phyloP scores from a whole-genome alignment of 169 alveolate species.

The Plasmodium fragile region DNA sequence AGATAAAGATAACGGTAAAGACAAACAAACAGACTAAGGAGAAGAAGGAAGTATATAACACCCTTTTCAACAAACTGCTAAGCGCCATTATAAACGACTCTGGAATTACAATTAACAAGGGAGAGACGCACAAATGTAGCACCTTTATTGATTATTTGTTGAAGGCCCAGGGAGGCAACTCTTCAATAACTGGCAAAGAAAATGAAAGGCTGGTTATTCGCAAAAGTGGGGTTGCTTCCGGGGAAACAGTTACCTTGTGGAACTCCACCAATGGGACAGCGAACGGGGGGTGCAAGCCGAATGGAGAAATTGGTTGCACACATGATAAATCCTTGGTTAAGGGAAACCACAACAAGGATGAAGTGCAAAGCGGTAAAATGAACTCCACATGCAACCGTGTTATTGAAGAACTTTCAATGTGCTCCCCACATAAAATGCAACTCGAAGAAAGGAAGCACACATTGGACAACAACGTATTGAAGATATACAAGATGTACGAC shows the following conservation, averaged over 20 bases:
- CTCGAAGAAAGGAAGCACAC: background rate
- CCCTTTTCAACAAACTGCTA: slow-evolving; percentile 19
- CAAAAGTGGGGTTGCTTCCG: background rate
- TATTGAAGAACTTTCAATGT: background rate
- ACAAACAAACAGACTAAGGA: background rate
- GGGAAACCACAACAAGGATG: background rate
- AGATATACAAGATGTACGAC: slow-evolving; percentile 33
- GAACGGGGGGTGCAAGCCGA: background rate
- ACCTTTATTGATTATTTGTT: slow-evolving; percentile 5
- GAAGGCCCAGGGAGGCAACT: background rate
- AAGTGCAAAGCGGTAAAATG: background rate
- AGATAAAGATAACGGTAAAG: background rate
- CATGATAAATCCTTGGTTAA: background rate
- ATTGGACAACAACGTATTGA: background rate
- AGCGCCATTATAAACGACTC: slow-evolving; percentile 20
- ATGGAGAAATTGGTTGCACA: background rate
- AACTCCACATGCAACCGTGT: background rate
- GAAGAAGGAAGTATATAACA: background rate
- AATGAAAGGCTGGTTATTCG: background rate
- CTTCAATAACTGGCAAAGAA: background rate
- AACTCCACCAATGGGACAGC: background rate
- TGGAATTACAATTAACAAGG: slow-evolving; percentile 1
- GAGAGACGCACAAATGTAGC: background rate
- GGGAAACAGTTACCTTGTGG: background rate
- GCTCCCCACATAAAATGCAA: background rate